Evolutionary conservation across 331 rosid genomes (phyloP).

Genomic region (Malus hybrid): DNA sequence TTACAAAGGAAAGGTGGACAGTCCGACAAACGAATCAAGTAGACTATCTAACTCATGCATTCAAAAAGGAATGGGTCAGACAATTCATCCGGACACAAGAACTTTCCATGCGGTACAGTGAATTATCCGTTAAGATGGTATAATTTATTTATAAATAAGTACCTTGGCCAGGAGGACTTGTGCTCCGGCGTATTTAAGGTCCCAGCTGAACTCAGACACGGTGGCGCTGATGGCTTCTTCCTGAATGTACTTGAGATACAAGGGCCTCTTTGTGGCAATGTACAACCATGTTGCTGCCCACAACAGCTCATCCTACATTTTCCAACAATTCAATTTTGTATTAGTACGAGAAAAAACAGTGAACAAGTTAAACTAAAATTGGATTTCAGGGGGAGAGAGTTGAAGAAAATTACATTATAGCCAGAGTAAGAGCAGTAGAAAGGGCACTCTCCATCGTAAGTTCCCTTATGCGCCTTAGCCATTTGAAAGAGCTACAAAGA

Average conservation of each 20-base stretch:
- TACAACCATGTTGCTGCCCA: constrained; percentile 97
- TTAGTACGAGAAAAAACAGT: background rate
- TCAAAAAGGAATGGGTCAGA: background rate
- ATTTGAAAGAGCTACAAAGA: constrained; percentile 49
- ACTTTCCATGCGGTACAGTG: background rate
- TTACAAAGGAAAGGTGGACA: background rate
- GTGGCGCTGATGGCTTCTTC: constrained; percentile 59
- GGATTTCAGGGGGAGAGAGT: background rate
- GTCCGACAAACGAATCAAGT: background rate
- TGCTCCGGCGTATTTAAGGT: constrained; percentile 90
- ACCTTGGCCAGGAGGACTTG: constrained; percentile 72
- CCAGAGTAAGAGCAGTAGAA: constrained; percentile 96
- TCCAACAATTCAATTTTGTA: background rate
- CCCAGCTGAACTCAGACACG: constrained; percentile 93
- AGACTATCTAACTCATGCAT: background rate
- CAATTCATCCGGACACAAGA: background rate
- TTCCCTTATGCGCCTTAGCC: constrained; percentile 66
- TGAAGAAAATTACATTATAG: constrained; percentile 42
- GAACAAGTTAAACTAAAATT: background rate
- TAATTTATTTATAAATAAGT: background rate
- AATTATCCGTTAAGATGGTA: background rate
- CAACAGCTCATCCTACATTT: constrained; percentile 66
- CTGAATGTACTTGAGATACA: constrained; percentile 41
- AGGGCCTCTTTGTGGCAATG: constrained; percentile 40
- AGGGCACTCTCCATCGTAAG: constrained; percentile 91